A percentile compares a stretch with the other conserved stretches of the same genome.
These are phyloP conservation scores for Bertia moriformis DNA, from an alignment of 2,329 filamentous ascomycete genomes.

Conservation along the genomic window DNA sequence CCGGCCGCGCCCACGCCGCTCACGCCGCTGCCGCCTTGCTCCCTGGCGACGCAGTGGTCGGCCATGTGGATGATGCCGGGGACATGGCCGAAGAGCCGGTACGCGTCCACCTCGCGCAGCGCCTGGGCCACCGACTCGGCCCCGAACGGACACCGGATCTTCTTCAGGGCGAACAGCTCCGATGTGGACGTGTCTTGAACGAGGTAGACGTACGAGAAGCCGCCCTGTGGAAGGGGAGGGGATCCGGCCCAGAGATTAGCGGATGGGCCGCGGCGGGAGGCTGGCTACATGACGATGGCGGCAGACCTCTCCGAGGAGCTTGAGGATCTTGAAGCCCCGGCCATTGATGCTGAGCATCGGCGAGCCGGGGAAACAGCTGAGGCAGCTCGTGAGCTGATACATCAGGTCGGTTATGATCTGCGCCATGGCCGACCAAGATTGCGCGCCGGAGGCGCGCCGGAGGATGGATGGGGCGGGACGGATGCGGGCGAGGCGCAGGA, in stretches of 20 bases:
- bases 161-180: constrained; percentile 86
- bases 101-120: constrained; percentile 93
- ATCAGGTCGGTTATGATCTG: constrained; percentile 77
- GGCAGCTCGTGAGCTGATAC: constrained; percentile 84
- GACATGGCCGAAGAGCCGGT: constrained; percentile 72
- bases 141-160: constrained; percentile 96
- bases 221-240: constrained; percentile 43
- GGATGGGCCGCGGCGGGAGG: constrained; percentile 1
- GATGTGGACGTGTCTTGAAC: constrained; percentile 79
- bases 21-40: constrained; percentile 40
- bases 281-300: constrained; percentile 1
- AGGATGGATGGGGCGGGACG: too few species aligned
- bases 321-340: constrained; percentile 87
- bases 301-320: constrained; percentile 75
- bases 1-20: constrained; percentile 30
- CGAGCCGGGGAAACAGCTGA: constrained; percentile 89
- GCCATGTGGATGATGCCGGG: constrained; percentile 76
- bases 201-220: constrained; percentile 97
- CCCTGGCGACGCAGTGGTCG: constrained; percentile 68
- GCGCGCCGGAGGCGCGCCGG: too few species aligned
- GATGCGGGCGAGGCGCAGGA: too few species aligned
- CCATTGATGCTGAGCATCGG: constrained; percentile 91
- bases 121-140: constrained; percentile 89
- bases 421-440: constrained; percentile 40
- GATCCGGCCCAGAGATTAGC: not conserved